Evolutionary conservation across 106 monocot genomes (phyloP), one percentile per base, ranked within the genome.

Genomic region (Dendrobium nobile): DNA sequence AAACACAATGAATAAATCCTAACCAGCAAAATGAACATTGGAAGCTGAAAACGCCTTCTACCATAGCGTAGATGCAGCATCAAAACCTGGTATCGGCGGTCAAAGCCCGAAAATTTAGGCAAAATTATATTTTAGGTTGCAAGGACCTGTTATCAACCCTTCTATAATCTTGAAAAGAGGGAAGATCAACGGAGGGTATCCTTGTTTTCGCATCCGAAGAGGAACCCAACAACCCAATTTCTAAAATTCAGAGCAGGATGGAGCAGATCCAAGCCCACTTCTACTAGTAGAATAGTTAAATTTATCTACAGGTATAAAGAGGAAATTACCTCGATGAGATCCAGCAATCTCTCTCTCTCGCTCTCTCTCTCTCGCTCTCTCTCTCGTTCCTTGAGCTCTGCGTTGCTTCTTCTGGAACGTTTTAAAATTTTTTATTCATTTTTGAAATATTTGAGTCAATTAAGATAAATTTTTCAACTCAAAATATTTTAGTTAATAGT

Each of bases 221-320:
- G 26, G 5, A 10, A 22, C 26, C 24, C 64, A 65, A 65, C 26
- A 26, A 6, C 22, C 26, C 64, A 65, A 65, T 65, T 65, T 65
- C 64, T 26, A 26, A 65, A 65, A 6, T 65, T 26, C 6, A 22
- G 24, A 65, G 64, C 64, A 65, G 26, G 24, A 26, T 26, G 24
- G 64, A 65, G 64, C 64, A 65, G 64, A 65, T 65, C 64, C 64
- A 65, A 26, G 24, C 26, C 64, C 64, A 65, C 64, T 26, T 26
- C 7, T 65, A 58, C 7, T 22, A 65, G 64, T 26, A 65, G 64
- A 65, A 65, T 24, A 65, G 26, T 65, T 26, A 65, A 65, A 26
- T 65, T 1, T 65, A 65, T 26, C 64, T 65, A 22, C 64, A 6
- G 51, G 51, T 15, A 51, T 13, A 51, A 15, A 51, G 51, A 51